Conservation (phyloP, 345 rosid species). For the Eucalyptus cladocalyx region DNA sequence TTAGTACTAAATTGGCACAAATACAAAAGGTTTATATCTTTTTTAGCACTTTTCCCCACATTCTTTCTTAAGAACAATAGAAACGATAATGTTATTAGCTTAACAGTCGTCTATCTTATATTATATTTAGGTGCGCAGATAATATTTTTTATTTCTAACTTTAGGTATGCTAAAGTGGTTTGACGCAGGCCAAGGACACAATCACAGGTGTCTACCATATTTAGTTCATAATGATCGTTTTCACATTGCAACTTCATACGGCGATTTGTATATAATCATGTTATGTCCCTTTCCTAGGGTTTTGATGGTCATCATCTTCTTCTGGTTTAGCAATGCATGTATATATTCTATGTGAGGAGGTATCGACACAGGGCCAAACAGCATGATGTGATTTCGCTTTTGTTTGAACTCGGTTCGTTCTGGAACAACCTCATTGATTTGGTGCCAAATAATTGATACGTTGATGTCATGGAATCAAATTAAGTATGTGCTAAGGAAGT, state of each 20-base stretch:
- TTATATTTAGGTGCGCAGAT: background rate
- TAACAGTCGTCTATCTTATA: background rate
- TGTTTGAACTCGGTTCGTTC: background rate
- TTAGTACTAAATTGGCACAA: too few species aligned
- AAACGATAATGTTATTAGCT: background rate
- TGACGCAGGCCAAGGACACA: background rate
- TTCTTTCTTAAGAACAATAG: background rate
- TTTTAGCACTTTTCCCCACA: background rate
- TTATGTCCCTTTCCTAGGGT: background rate
- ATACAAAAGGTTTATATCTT: too few species aligned
- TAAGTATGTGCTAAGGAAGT: background rate
- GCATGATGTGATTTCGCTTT: background rate
- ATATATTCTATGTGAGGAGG: background rate
- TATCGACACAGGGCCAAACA: background rate
- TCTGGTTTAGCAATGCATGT: background rate
- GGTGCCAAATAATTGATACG: background rate
- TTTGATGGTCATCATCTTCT: background rate
- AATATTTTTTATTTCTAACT: background rate
- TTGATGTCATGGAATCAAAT: background rate
- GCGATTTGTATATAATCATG: background rate
- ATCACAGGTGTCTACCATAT: background rate
- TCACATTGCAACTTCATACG: background rate
- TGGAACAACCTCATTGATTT: background rate
- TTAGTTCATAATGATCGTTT: background rate
- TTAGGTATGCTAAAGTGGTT: background rate